Base-by-base conservation (phyloP, 1,284 basidiomycete genomes). In the Rugosomyces carneus region DNA sequence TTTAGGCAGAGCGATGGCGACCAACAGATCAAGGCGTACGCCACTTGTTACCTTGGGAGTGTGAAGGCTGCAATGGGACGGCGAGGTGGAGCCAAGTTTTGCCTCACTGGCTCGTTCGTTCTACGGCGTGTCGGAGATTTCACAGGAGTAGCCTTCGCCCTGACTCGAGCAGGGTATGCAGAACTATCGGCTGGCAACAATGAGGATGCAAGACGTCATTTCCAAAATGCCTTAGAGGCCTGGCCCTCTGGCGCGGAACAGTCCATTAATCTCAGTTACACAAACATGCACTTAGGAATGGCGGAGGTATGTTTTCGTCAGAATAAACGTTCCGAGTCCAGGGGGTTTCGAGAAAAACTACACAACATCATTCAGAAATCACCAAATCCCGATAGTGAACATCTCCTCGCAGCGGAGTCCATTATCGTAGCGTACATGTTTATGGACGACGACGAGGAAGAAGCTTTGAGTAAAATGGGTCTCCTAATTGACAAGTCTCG, bases 261-360 rank as follows among this genome's bases (percentile, higher is more conserved):
- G 4, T 11, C 2, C 7, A 26, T 5, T 10, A 27, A 44, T 31
- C 2, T 5, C 11, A n/a, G n/a, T n/a, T 32, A 18, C 5, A 19
- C 2, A 13, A 13, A 16, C 7, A 11, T 18, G 2, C 21, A 41
- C 15, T 8, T 43, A 2, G 42, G 20, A 7, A 24, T 44, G 24
- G 49, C 38, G 15, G 49, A 50, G 20, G 16, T 50, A 2, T 31
- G 45, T 2, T n/a, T 41, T 32, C 23, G 37, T 8, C 11, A 42
- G 34, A 38, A 35, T 3, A 19, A 47, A 5, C 3, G 10, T 1
- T 19, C 18, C 2, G 41, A 50, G 40, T 18, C 44, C 5, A 47
- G 15, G 15, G 15, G 7, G 19, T 24, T 40, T 5, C 37, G 41
- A 15, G 26, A 27, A 9, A 24, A 26, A 15, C 26, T 29, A 6